Evolutionary conservation across 108 stramenopile species (phyloP), one percentile per base, ranked within the genome.

Genomic region (Discostella pseudostelligera): DNA sequence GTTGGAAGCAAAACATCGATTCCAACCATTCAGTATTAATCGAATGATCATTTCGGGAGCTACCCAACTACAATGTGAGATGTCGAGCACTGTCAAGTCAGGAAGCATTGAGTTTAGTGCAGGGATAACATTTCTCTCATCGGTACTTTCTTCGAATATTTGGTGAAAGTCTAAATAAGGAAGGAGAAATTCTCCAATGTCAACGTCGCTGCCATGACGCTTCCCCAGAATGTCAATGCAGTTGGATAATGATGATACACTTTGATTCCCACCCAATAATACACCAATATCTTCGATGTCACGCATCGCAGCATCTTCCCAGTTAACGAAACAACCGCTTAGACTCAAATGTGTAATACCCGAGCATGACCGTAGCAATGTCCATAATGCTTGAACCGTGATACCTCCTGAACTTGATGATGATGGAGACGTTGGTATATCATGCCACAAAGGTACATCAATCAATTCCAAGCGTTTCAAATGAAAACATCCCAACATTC

Each of bases 301-400:
- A 8, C 36, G 46, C 17, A 56, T 44, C 0, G 22, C 25, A 39
- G 61, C 17, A 44, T 75, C 59, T 5, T 49, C 65, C 58, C 65
- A 74, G 43, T 74, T 75, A 42, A 20, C 36, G 29, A 75, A 75
- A 29, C 60, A 75, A 3, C 74, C 74, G 22, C 54, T 56, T 0
- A 75, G 74, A 25, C 66, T 59, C 26, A 75, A 54, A 48, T 75
- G 74, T 3, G 74, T 75, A 1, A 75, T 67, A 8, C 61, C 61
- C 29, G 74, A 66, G 56, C 74, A 75, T 0, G 74, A 67, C 35
- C 55, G 49, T 0, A 75, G 60, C 3, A 75, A 59, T 14, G 39
- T 29, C 12, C 66, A 35, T 9, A 75, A 36, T 28, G 74, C 74
- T 11, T 37, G 28, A 29, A 75, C 35, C 26, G 74, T 53, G 8